These are phyloP conservation scores for Rhodotorula diobovata DNA, from an alignment of 768 basidiomycete species.

Conservation along the genomic window DNA sequence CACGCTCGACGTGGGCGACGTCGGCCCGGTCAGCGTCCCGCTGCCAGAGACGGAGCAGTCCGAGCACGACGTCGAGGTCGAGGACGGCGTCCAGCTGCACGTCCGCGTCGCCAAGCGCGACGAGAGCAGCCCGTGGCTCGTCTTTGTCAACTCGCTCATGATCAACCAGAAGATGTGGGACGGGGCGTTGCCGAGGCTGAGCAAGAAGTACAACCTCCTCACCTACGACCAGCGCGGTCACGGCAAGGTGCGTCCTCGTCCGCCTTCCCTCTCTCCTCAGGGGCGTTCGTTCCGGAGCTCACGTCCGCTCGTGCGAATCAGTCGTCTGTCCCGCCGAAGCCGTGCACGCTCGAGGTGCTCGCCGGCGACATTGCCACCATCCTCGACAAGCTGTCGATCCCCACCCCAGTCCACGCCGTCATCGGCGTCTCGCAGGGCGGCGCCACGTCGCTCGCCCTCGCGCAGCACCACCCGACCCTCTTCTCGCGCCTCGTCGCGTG, in stretches of 20 bases:
- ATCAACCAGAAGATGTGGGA: slow-evolving; percentile 48
- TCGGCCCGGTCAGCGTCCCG: slow-evolving; percentile 45
- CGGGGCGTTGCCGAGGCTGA: slow-evolving; percentile 39
- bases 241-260: slow-evolving; percentile 39
- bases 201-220: slow-evolving; percentile 45
- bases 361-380: slow-evolving; percentile 45
- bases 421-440: slow-evolving; percentile 49
- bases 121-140: slow-evolving; percentile 39
- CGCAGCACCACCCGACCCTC: slow-evolving; percentile 40
- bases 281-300: too few species aligned
- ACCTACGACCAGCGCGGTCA: slow-evolving; percentile 48
- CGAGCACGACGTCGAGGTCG: slow-evolving; percentile 37
- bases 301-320: neutral
- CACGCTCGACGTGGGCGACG: slow-evolving; percentile 59
- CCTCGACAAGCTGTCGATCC: slow-evolving; percentile 41
- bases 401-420: slow-evolving; percentile 43
- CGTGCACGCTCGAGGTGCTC: slow-evolving; percentile 43
- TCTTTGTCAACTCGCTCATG: slow-evolving; percentile 48
- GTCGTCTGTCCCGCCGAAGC: slow-evolving; percentile 43
- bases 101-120: slow-evolving; percentile 31
- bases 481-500: slow-evolving; percentile 43
- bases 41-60: slow-evolving; percentile 35
- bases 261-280: neutral
- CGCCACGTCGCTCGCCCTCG: slow-evolving; percentile 46
- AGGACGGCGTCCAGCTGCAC: slow-evolving; percentile 32